These are phyloP conservation scores for Epichloe elymi DNA, from an alignment of 2,329 filamentous ascomycete genomes.

Conservation along the genomic window DNA sequence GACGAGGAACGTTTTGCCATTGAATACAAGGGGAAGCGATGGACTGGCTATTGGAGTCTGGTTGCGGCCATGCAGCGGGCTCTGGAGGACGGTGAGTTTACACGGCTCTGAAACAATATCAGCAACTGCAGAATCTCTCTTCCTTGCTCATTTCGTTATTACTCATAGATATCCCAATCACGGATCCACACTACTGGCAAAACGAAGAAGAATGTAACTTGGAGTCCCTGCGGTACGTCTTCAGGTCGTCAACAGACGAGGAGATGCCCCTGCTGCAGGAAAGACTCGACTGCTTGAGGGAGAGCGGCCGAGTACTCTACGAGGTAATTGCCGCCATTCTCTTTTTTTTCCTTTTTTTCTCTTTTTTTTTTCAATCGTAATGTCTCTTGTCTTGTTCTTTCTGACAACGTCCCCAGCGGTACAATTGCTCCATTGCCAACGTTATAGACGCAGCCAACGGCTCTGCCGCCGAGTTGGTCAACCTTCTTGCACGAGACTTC, in stretches of 20 bases:
- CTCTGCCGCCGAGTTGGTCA: constrained; percentile 76
- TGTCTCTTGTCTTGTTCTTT: not conserved
- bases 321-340: constrained; percentile 35
- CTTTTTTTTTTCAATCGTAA: not conserved
- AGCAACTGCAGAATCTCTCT: not conserved
- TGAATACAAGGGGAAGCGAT: constrained; percentile 65
- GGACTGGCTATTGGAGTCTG: constrained; percentile 93
- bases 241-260: constrained; percentile 76
- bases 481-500: constrained; percentile 72
- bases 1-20: constrained; percentile 69
- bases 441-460: constrained; percentile 61
- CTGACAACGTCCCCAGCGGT: constrained; percentile 39
- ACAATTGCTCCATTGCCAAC: constrained; percentile 58
- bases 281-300: constrained; percentile 64
- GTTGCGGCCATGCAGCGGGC: constrained; percentile 79
- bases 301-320: constrained; percentile 69
- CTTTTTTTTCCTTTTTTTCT: not conserved
- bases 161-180: constrained; percentile 67
- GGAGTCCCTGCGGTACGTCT: constrained; percentile 60
- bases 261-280: constrained; percentile 74
- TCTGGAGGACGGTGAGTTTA: constrained; percentile 58
- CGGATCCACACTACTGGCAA: constrained; percentile 75
- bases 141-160: not conserved
- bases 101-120: not conserved
- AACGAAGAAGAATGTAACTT: constrained; percentile 64